Base-by-base conservation (phyloP, 495 filamentous ascomycete species). In the Aspergillus bridgeri region DNA sequence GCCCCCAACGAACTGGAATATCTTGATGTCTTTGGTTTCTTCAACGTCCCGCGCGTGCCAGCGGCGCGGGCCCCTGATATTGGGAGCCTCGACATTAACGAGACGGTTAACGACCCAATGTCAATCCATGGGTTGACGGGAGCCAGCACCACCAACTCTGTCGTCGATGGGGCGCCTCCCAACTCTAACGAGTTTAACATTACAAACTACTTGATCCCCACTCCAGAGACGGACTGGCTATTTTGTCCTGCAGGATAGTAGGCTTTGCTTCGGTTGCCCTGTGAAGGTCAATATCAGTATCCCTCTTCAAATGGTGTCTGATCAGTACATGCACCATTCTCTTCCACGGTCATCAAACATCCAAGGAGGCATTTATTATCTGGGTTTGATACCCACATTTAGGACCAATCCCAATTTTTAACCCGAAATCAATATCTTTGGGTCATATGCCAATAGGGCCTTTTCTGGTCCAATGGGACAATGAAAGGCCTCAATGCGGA, bases 11-110 rank as follows among this genome's bases (percentile, higher is more conserved):
- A 96, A 57, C 75, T 94, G 11, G 91, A 95, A 62, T 95, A 92
- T 63, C 74, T 95, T n/a, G 90, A 96, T 65, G 89, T 95, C 2
- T 96, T 96, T 68, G 89, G 92, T 59, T 95, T 92, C 73, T 96
- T 95, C 77, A 95, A 95, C 70, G 83, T 94, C 46, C 91, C 91
- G 4, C 77, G 90, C 18, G 75, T 94, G 7, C 86, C 89, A 13
- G 59, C 66, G 8, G 48, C 69, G 1, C 62, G 71, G 4, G 67
- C 68, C 3, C 60, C 69, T n/a, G 73, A 72, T 29, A 58, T 69
- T 5, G 47, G 53, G 23, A 58, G 64, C 44, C 52, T 76, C 8
- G 68, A 72, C 21, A 73, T 76, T 4, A 57, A 61, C 11, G 69
- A 67, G 1, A n/a, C 70, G 15, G 69, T 71, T 7, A 62, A 63